Conservation (phyloP, 2,329 filamentous ascomycete species). For the Rhinocladiella similis region DNA sequence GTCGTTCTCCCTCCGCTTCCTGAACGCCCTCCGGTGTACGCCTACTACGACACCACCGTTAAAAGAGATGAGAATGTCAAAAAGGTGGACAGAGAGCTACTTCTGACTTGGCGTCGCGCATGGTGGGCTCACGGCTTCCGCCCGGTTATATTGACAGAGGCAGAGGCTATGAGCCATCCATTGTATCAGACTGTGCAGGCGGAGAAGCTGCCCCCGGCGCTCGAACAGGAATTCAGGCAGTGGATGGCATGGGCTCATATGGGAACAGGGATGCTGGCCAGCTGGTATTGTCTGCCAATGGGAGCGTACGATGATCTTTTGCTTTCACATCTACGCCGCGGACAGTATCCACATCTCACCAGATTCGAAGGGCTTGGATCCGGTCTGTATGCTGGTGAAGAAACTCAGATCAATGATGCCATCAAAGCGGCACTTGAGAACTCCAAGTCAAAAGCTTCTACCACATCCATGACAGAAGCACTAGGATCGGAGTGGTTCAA, state of each 20-base stretch:
- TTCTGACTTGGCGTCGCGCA: constrained; percentile 85
- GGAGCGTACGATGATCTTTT: constrained; percentile 70
- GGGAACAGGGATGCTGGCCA: constrained; percentile 77
- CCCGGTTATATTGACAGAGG: constrained; percentile 75
- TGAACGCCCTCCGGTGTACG: constrained; percentile 76
- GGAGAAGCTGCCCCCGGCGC: constrained; percentile 57
- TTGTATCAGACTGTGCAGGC: constrained; percentile 70
- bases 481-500: constrained; percentile 62
- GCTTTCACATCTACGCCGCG: constrained; percentile 70
- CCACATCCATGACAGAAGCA: constrained; percentile 61
- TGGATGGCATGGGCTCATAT: constrained; percentile 95
- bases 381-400: constrained; percentile 72
- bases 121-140: constrained; percentile 96
- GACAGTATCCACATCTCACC: constrained; percentile 71
- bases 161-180: constrained; percentile 81
- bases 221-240: constrained; percentile 72
- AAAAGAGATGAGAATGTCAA: constrained; percentile 64
- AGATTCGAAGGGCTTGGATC: constrained; percentile 71
- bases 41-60: constrained; percentile 76
- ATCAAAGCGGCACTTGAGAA: constrained; percentile 62
- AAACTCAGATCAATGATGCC: constrained; percentile 61
- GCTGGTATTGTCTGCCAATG: constrained; percentile 85
- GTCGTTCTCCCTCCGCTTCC: constrained; percentile 77
- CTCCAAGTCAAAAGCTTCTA: constrained; percentile 56
- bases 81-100: constrained; percentile 73